phyloP scores from a whole-genome alignment of 306 rosid species.

The Fagus sylvatica region DNA sequence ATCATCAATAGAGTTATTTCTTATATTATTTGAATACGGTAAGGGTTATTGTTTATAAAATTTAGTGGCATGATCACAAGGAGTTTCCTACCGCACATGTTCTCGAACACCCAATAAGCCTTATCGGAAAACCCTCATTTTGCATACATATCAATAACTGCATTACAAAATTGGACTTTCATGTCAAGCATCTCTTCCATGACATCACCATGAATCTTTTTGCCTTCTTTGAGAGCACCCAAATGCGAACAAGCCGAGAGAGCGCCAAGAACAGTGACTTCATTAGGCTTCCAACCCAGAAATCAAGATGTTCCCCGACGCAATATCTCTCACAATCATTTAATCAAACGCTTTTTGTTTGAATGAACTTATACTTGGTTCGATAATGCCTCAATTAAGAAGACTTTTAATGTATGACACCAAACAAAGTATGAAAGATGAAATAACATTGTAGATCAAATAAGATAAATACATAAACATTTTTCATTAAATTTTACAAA shows the following conservation, averaged over 20 bases:
- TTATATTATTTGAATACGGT: too few relatives aligned
- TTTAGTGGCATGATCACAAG: constrained; percentile 15
- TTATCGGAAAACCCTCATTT: constrained; percentile 81
- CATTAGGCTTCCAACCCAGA: constrained; percentile 81
- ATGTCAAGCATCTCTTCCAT: constrained; percentile 50
- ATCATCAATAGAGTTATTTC: too few relatives aligned
- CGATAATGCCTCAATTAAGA: too few relatives aligned
- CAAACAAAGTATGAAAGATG: too few relatives aligned
- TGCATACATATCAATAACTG: constrained; percentile 78
- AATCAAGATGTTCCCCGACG: constrained; percentile 78
- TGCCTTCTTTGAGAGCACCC: constrained; percentile 73
- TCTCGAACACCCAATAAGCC: constrained; percentile 54
- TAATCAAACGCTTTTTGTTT: constrained; percentile 64
- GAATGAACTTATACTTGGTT: too few relatives aligned
- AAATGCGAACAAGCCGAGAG: constrained; percentile 82
- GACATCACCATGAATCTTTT: constrained; percentile 49
- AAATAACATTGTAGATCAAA: too few relatives aligned
- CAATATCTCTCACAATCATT: constrained; percentile 63
- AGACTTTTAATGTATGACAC: too few relatives aligned
- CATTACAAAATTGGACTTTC: constrained; percentile 75
- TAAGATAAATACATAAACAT: too few relatives aligned
- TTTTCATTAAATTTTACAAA: too few relatives aligned
- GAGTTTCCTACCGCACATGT: constrained; percentile 60
- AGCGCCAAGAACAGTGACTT: constrained; percentile 66
- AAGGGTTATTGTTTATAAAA: too few relatives aligned